Percentiles rank a stretch among this genome's conserved stretches.
Evolutionary conservation across 2,329 filamentous ascomycete species (phyloP).

Genomic region (Knufia petricola): DNA sequence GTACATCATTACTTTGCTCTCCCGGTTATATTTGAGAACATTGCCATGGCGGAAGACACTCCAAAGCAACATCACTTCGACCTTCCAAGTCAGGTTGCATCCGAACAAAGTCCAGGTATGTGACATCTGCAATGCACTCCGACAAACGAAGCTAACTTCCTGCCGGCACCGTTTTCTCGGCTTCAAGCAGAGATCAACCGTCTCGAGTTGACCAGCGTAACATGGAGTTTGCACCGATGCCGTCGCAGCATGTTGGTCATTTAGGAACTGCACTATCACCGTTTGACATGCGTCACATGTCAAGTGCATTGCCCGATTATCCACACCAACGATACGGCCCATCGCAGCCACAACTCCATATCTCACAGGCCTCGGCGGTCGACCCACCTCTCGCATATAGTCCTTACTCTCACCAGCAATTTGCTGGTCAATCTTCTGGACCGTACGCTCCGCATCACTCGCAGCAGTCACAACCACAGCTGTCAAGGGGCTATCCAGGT

Average conservation of each 20-base stretch:
- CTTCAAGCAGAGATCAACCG: conserved; percentile 40
- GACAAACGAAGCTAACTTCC: conserved; percentile 19
- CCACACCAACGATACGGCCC: conserved; percentile 3
- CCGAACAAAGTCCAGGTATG: conserved; percentile 6
- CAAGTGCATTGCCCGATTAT: conserved; percentile 22
- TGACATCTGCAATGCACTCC: neutral
- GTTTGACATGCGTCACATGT: conserved; percentile 24
- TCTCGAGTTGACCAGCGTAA: conserved; percentile 44
- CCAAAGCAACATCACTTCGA: conserved; percentile 11
- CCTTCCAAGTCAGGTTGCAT: conserved; percentile 2
- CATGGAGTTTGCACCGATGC: conserved; percentile 18
- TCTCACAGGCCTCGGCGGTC: neutral
- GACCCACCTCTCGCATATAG: conserved; percentile 1
- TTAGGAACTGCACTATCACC: conserved; percentile 8
- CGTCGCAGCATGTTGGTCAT: conserved; percentile 18
- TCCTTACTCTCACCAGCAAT: conserved; percentile 14
- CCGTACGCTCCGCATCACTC: conserved; percentile 22
- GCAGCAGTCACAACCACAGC: conserved; percentile 9
- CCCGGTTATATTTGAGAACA: conserved; percentile 25
- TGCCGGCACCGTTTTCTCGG: conserved; percentile 53
- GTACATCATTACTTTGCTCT: conserved; percentile 25
- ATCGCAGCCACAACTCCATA: conserved; percentile 2
- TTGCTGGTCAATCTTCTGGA: conserved; percentile 21
- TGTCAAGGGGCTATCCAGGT: neutral
- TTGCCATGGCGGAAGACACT: conserved; percentile 23